These are phyloP conservation scores for Colletotrichum liaoningense DNA, from an alignment of 2,329 filamentous ascomycete species.

Conservation along the genomic window DNA sequence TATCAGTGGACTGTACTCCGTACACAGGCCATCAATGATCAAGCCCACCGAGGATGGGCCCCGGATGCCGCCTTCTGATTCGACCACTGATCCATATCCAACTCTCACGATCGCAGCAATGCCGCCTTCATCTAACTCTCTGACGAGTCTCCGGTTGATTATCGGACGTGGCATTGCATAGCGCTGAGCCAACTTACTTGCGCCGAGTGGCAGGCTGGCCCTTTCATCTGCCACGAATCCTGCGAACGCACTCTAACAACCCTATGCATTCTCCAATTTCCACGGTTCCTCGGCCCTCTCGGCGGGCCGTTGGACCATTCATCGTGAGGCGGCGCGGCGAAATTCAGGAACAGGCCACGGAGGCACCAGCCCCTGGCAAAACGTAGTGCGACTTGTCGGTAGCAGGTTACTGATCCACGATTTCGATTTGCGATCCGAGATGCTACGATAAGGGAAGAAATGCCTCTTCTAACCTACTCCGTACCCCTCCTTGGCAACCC, in stretches of 20 bases:
- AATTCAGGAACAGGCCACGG: conserved; percentile 32
- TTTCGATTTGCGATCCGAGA: conserved; percentile 23
- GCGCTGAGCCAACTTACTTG: background rate
- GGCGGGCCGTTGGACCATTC: conserved; percentile 22
- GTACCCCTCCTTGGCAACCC: background rate
- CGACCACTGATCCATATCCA: conserved; percentile 2
- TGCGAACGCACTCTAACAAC: background rate
- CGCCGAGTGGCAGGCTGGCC: background rate
- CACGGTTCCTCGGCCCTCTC: conserved; percentile 19
- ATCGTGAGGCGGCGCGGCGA: conserved; percentile 20
- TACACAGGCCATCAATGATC: background rate
- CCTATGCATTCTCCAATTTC: background rate
- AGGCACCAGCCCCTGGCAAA: conserved; percentile 12
- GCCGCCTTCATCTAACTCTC: conserved; percentile 10
- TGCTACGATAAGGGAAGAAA: conserved; percentile 23
- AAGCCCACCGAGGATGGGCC: conserved; percentile 19
- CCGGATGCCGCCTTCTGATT: conserved; percentile 22
- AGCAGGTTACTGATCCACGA: conserved; percentile 22
- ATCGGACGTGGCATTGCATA: conserved; percentile 16
- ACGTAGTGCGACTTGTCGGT: conserved; percentile 13
- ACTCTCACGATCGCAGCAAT: conserved; percentile 3
- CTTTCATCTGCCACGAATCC: background rate
- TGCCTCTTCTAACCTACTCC: conserved; percentile 9
- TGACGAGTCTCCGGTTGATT: conserved; percentile 20
- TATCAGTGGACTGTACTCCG: too few relatives aligned